phyloP scores from a whole-genome alignment of 176 grass and related monocot species.

The Olyra latifolia region DNA sequence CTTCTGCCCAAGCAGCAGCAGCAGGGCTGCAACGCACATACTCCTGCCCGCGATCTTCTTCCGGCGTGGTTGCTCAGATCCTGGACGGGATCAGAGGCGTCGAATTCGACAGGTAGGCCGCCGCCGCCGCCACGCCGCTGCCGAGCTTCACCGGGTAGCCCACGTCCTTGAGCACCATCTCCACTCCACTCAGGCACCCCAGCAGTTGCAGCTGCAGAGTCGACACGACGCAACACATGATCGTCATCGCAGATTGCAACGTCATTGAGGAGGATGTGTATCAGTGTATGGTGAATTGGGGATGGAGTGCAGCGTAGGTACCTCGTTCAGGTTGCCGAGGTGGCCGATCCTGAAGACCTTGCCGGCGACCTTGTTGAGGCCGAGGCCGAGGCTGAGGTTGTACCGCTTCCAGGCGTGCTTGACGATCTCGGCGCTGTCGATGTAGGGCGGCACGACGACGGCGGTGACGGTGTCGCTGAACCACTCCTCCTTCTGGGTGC shows the following conservation, averaged over 20 bases:
- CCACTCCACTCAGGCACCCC: slow-evolving; percentile 81
- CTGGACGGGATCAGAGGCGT: slow-evolving; percentile 83
- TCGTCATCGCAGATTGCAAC: not conserved
- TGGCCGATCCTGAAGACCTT: slow-evolving; percentile 97
- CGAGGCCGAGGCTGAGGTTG: slow-evolving; percentile 86
- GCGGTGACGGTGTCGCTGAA: slow-evolving; percentile 93
- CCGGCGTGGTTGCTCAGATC: slow-evolving; percentile 46
- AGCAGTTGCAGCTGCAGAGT: slow-evolving; percentile 81
- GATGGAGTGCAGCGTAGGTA: slow-evolving; percentile 11
- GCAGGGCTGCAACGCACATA: not conserved
- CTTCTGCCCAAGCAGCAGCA: slow-evolving; percentile 17
- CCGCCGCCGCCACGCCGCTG: slow-evolving; percentile 80
- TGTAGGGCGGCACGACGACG: slow-evolving; percentile 68
- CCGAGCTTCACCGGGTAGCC: slow-evolving; percentile 95
- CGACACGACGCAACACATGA: not conserved
- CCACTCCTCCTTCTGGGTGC: slow-evolving; percentile 86
- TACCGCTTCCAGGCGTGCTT: slow-evolving; percentile 82
- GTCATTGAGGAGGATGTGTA: not conserved
- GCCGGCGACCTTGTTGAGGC: slow-evolving; percentile 90
- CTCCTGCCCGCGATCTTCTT: not conserved
- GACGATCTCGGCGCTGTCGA: slow-evolving; percentile 72
- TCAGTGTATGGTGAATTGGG: too few relatives aligned
- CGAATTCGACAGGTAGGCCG: slow-evolving; percentile 73
- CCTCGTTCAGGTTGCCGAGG: slow-evolving; percentile 95
- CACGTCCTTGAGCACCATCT: slow-evolving; percentile 94